phyloP scores from a whole-genome alignment of 1,284 basidiomycete genomes.

The Puccinia polysora region DNA sequence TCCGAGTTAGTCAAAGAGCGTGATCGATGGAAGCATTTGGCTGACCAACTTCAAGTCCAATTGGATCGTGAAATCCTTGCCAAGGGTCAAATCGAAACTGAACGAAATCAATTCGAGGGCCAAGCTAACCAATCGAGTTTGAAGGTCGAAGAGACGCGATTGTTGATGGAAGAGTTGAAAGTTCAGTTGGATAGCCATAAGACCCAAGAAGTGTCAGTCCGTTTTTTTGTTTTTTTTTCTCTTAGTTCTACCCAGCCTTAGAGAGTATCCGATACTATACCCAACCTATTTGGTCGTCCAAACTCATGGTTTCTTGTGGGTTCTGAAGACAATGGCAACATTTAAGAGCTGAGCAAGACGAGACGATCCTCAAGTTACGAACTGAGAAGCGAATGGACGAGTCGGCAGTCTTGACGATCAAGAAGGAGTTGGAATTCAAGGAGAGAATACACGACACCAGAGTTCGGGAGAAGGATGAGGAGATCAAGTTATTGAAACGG shows the following conservation, averaged over 20 bases:
- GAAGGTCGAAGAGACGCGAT: neutral
- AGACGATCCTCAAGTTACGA: constrained; percentile 11
- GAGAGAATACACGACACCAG: neutral
- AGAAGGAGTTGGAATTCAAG: constrained; percentile 15
- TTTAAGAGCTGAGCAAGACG: constrained; percentile 10
- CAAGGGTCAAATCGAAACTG: neutral
- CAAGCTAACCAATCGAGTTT: neutral
- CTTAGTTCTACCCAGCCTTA: neutral
- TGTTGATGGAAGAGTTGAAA: neutral
- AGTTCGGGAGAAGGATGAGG: neutral
- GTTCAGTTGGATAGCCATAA: neutral
- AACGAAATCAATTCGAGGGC: neutral
- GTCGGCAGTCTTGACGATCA: neutral
- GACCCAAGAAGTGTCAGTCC: constrained; percentile 28
- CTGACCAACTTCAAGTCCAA: neutral
- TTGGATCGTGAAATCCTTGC: neutral
- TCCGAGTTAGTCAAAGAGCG: neutral
- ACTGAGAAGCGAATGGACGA: neutral
- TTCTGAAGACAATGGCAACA: constrained; percentile 4
- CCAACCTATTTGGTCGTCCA: no score
- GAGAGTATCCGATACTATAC: no score
- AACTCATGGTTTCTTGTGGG: neutral
- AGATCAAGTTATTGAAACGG: constrained; percentile 11
- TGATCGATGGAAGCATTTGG: neutral
- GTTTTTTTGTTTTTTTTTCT: neutral